Percentiles rank a stretch among this genome's conserved stretches.
These are phyloP conservation scores for Colletotrichum godetiae DNA, from an alignment of 2,329 filamentous ascomycete genomes.

Conservation along the genomic window DNA sequence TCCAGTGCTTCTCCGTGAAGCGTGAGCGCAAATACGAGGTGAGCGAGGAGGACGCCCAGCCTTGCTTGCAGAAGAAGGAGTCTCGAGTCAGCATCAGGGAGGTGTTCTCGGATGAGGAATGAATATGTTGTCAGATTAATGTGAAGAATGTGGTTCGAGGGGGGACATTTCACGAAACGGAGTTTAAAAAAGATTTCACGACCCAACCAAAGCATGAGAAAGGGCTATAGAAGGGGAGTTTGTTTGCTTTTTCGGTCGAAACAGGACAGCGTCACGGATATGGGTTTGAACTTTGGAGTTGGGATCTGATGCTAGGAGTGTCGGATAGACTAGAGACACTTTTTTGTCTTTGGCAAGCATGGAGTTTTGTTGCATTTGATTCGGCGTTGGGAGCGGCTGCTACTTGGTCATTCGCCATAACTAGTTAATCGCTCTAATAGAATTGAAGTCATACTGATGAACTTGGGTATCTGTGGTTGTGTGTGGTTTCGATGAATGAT, in stretches of 20 bases:
- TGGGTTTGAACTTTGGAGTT: background rate
- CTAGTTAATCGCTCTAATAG: constrained; percentile 24
- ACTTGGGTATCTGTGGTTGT: too few species aligned
- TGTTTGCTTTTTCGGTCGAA: background rate
- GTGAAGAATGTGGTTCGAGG: background rate
- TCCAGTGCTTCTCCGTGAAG: constrained; percentile 69
- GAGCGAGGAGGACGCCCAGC: constrained; percentile 26
- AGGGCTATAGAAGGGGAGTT: constrained; percentile 28
- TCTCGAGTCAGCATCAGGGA: constrained; percentile 29
- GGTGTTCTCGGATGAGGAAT: constrained; percentile 32
- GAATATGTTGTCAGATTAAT: constrained; percentile 14
- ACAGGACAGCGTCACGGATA: constrained; percentile 10
- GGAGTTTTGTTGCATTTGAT: constrained; percentile 19
- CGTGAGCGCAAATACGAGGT: constrained; percentile 39
- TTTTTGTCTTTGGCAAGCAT: constrained; percentile 7
- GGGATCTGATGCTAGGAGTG: background rate
- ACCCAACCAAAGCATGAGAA: constrained; percentile 12
- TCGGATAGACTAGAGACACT: constrained; percentile 26
- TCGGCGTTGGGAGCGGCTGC: constrained; percentile 3
- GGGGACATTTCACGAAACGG: background rate
- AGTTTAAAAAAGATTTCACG: constrained; percentile 19
- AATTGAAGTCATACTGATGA: constrained; percentile 8
- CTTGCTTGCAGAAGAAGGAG: constrained; percentile 24
- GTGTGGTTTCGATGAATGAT: background rate
- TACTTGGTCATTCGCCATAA: background rate